These are phyloP conservation scores for Syzygium aromaticum DNA, from an alignment of 345 rosid genomes.

Conservation along the genomic window DNA sequence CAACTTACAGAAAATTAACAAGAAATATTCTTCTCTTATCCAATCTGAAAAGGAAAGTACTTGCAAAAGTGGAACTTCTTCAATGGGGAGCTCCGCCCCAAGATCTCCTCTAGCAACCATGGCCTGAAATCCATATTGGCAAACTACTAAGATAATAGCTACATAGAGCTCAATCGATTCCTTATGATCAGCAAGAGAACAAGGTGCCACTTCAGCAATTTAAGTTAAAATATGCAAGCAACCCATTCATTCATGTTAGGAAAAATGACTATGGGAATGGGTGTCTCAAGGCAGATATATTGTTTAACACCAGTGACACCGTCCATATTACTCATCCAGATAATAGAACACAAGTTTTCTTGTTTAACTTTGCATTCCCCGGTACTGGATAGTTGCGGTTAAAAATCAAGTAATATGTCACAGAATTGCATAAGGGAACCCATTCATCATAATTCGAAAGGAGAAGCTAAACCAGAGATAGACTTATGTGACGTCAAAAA, in stretches of 20 bases:
- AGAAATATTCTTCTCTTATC: background rate
- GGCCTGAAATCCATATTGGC: constrained; percentile 37
- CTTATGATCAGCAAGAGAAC: background rate
- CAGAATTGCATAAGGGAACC: background rate
- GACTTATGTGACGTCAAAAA: constrained; percentile 2
- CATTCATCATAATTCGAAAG: background rate
- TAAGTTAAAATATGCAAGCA: background rate
- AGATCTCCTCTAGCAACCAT: constrained; percentile 99
- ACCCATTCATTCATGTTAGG: background rate
- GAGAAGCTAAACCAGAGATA: background rate
- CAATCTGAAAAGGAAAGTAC: constrained; percentile 20
- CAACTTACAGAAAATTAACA: background rate
- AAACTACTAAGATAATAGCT: background rate
- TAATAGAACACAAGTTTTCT: background rate
- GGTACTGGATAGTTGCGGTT: background rate
- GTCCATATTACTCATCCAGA: background rate
- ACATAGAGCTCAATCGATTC: background rate
- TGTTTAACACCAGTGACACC: background rate
- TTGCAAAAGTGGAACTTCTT: constrained; percentile 98
- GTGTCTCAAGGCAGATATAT: background rate
- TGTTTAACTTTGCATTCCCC: background rate
- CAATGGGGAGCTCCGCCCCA: constrained; percentile 99
- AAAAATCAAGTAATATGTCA: background rate
- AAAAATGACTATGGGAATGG: background rate
- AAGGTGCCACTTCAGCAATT: background rate